A percentile compares a stretch with the other conserved stretches of the same genome.
phyloP scores from a whole-genome alignment of 108 stramenopile genomes.

The Heterococcus sp. region DNA sequence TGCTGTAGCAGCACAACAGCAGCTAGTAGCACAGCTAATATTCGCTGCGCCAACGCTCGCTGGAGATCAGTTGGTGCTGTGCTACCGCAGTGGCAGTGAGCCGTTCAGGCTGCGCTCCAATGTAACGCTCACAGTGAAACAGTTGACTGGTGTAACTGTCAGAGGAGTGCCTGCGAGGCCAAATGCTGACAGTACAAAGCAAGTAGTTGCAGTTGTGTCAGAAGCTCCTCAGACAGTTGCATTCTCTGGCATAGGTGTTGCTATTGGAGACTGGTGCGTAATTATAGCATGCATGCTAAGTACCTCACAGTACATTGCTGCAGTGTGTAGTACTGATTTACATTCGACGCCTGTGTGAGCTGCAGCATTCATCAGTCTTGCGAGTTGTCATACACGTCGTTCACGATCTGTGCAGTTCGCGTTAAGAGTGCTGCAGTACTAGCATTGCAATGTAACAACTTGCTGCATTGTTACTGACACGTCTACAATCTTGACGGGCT shows the following conservation, averaged over 20 bases:
- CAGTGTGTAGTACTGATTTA: neutral
- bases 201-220: neutral
- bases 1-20: neutral
- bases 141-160: neutral
- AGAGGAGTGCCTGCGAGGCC: neutral
- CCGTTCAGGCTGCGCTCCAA: neutral
- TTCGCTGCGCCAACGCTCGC: neutral
- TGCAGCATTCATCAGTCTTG: constrained; percentile 5
- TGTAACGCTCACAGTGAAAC: neutral
- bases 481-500: no score
- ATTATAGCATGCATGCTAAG: constrained; percentile 11
- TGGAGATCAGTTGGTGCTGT: neutral
- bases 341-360: neutral
- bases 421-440: constrained; percentile 3
- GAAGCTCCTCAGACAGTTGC: constrained; percentile 10
- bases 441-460: no score
- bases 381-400: constrained; percentile 14
- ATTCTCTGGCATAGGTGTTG: constrained; percentile 13
- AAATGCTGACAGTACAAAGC: neutral
- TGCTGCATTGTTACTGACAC: no score
- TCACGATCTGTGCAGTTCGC: no score
- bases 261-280: constrained; percentile 22
- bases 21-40: neutral
- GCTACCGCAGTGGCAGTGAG: neutral
- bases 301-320: neutral